These are phyloP conservation scores for Geopyxis carbonaria DNA, from an alignment of 495 filamentous ascomycete genomes.

Conservation along the genomic window DNA sequence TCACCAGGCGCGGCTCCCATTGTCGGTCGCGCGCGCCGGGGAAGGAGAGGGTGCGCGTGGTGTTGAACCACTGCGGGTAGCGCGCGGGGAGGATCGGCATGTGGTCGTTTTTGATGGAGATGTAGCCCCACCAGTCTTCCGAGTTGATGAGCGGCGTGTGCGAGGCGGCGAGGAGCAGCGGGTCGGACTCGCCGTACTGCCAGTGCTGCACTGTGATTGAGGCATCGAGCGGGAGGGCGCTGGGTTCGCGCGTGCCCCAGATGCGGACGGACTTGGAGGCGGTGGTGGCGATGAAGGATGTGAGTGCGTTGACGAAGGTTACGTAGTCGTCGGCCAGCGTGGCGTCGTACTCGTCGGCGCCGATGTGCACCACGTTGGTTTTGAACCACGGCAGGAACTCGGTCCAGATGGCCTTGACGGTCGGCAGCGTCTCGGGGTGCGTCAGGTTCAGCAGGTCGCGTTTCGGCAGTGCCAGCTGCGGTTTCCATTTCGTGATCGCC, in stretches of 20 bases:
- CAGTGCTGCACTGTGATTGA: conserved; percentile 39
- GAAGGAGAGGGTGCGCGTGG: conserved; percentile 33
- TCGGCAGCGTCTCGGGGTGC: conserved; percentile 37
- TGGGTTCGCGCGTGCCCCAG: conserved; percentile 39
- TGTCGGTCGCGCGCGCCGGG: conserved; percentile 30
- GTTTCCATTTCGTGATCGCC: conserved; percentile 40
- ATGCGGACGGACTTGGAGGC: conserved; percentile 35
- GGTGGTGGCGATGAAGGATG: conserved; percentile 29
- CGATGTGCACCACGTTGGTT: conserved; percentile 40
- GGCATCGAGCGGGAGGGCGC: conserved; percentile 26
- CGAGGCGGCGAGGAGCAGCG: conserved; percentile 27
- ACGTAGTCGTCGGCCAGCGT: conserved; percentile 37
- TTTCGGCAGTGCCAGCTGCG: conserved; percentile 34
- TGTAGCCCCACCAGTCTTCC: conserved; percentile 42
- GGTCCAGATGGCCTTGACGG: conserved; percentile 37
- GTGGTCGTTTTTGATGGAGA: conserved; percentile 39
- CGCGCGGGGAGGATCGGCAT: conserved; percentile 36
- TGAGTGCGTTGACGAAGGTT: conserved; percentile 37
- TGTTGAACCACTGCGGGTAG: conserved; percentile 39
- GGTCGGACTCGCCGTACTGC: conserved; percentile 42
- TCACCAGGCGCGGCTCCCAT: conserved; percentile 35
- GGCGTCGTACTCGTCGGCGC: conserved; percentile 40
- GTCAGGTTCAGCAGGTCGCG: conserved; percentile 37
- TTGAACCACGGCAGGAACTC: conserved; percentile 42
- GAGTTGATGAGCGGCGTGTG: conserved; percentile 37